phyloP scores from a whole-genome alignment of 345 rosid genomes.

The Schrenkiella parvula region DNA sequence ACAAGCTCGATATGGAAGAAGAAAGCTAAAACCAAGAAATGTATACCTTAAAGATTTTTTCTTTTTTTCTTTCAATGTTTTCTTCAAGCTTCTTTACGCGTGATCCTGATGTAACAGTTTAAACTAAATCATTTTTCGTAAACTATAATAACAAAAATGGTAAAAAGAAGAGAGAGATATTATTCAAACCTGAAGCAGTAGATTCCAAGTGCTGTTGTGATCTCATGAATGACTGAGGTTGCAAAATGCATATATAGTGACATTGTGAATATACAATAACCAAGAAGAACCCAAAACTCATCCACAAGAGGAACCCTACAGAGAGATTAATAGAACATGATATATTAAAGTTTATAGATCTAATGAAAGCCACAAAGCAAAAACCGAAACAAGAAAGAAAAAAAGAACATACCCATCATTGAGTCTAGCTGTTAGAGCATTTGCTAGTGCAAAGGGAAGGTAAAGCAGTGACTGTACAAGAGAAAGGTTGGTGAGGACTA shows the following conservation, averaged over 20 bases:
- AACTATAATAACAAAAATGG: background rate
- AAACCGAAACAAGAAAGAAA: background rate
- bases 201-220: conserved; percentile 91
- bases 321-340: background rate
- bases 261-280: conserved; percentile 77
- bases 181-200: conserved; percentile 83
- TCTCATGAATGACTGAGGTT: conserved; percentile 88
- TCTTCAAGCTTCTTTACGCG: conserved; percentile 86
- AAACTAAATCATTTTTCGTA: background rate
- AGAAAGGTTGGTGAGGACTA: background rate
- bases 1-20: background rate
- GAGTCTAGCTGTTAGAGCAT: conserved; percentile 82
- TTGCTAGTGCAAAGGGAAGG: conserved; percentile 94
- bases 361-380: background rate
- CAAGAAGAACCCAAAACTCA: conserved; percentile 94
- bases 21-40: background rate
- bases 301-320: conserved; percentile 86
- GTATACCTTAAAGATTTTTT: conserved; percentile 6
- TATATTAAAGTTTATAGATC: background rate
- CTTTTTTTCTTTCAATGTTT: background rate
- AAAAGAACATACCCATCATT: conserved; percentile 68
- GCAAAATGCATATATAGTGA: conserved; percentile 85
- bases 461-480: conserved; percentile 69
- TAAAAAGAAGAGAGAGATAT: background rate
- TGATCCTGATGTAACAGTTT: conserved; percentile 47